A percentile compares a stretch with the other conserved stretches of the same genome.
phyloP scores from a whole-genome alignment of 129 eudicot species.

The Sambucus nigra region DNA sequence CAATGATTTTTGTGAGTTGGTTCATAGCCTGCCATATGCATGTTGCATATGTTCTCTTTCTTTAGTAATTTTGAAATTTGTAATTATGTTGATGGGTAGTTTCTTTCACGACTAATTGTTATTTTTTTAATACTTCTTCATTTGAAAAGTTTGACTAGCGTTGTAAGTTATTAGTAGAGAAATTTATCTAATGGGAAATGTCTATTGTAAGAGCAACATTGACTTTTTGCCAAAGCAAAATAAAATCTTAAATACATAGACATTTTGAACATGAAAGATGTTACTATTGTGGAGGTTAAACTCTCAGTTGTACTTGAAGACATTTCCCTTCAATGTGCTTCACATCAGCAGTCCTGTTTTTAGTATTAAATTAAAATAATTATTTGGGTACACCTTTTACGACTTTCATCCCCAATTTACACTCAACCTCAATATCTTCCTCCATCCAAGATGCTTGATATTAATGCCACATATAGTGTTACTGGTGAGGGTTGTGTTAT shows the following conservation, averaged over 20 bases:
- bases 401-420: constrained; percentile 94
- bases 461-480: constrained; percentile 91
- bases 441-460: constrained; percentile 98
- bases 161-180: not conserved
- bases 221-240: no score
- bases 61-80: not conserved
- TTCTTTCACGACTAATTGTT: not conserved
- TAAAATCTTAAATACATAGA: no score
- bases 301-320: no score
- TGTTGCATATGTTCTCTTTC: not conserved
- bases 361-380: not conserved
- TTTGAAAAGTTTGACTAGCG: no score
- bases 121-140: no score
- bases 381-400: constrained; percentile 56
- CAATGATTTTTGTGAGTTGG: not conserved
- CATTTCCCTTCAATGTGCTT: constrained; percentile 7
- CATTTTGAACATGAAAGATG: no score
- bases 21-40: not conserved
- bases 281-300: no score
- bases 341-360: not conserved
- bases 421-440: constrained; percentile 97
- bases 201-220: no score
- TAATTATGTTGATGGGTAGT: not conserved
- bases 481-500: constrained; percentile 97
- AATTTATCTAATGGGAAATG: no score